Evolutionary conservation across 768 basidiomycete species (phyloP).

Genomic region (Termitomyces titanicus): DNA sequence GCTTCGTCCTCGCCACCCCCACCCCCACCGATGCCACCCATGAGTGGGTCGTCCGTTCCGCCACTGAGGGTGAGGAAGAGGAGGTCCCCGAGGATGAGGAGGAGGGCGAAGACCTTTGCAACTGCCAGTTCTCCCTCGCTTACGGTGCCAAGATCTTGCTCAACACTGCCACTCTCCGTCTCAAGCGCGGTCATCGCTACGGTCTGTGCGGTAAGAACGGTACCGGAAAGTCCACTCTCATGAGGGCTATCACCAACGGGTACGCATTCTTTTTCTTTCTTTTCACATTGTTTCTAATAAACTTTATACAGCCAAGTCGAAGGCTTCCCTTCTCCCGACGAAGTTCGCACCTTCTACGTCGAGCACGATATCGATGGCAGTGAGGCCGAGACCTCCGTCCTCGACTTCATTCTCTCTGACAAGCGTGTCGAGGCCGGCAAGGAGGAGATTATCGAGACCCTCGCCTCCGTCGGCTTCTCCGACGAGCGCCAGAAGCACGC

Average conservation of each 20-base stretch:
- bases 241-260: slow-evolving; percentile 91
- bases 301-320: slow-evolving; percentile 71
- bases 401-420: slow-evolving; percentile 84
- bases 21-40: slow-evolving; percentile 66
- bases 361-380: slow-evolving; percentile 98
- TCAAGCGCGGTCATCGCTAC: slow-evolving; percentile 98
- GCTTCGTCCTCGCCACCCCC: slow-evolving; percentile 58
- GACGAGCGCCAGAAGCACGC: slow-evolving; percentile 81
- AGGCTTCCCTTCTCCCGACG: slow-evolving; percentile 95
- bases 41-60: slow-evolving; percentile 90
- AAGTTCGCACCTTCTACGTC: slow-evolving; percentile 98
- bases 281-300: slow-evolving; percentile 26
- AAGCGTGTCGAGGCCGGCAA: slow-evolving; percentile 71
- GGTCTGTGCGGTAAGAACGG: slow-evolving; percentile 99
- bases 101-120: slow-evolving; percentile 97
- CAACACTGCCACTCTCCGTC: slow-evolving; percentile 93
- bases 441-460: slow-evolving; percentile 74
- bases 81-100: slow-evolving; percentile 85
- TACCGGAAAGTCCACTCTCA: slow-evolving; percentile 94
- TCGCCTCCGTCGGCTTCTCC: slow-evolving; percentile 89
- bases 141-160: slow-evolving; percentile 99
- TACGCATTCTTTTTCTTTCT: slow-evolving; percentile 17
- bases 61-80: slow-evolving; percentile 70
- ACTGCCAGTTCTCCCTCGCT: slow-evolving; percentile 98
- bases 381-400: slow-evolving; percentile 87